These are phyloP conservation scores for Calonectria pteridis DNA, from an alignment of 2,329 filamentous ascomycete species.

Conservation along the genomic window DNA sequence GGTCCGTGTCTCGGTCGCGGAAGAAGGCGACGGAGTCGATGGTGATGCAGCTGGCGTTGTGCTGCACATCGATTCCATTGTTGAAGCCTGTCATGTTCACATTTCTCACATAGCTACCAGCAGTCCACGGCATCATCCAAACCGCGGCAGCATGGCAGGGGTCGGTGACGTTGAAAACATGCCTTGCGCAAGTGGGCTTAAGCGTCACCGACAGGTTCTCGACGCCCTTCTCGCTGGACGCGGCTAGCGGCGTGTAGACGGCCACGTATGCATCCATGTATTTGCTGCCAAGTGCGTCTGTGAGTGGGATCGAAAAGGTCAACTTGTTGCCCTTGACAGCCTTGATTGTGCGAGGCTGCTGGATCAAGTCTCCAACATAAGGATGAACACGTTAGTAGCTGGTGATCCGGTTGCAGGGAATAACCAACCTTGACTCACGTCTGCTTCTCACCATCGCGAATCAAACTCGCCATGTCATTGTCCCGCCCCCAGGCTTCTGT, in stretches of 20 bases:
- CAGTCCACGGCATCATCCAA: slow-evolving; percentile 35
- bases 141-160: slow-evolving; percentile 33
- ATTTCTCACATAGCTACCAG: slow-evolving; percentile 35
- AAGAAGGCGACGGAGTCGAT: slow-evolving; percentile 29
- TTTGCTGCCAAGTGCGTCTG: slow-evolving; percentile 27
- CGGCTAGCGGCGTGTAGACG: slow-evolving; percentile 26
- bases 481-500: slow-evolving; percentile 31
- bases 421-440: slow-evolving; percentile 36
- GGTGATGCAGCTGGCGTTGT: slow-evolving; percentile 33
- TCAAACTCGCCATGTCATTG: slow-evolving; percentile 34
- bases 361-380: slow-evolving; percentile 25
- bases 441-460: slow-evolving; percentile 23
- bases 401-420: fast-evolving
- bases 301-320: slow-evolving; percentile 34
- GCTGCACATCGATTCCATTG: slow-evolving; percentile 29
- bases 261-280: slow-evolving; percentile 30
- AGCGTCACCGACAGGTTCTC: slow-evolving; percentile 25
- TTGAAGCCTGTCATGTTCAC: slow-evolving; percentile 38
- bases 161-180: background rate
- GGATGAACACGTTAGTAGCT: background rate
- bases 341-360: slow-evolving; percentile 28
- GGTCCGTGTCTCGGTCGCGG: slow-evolving; percentile 25
- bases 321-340: slow-evolving; percentile 31
- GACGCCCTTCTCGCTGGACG: slow-evolving; percentile 33
- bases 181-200: slow-evolving; percentile 27